Evolutionary conservation across 306 rosid genomes (phyloP), one percentile per base, ranked within the genome.

Genomic region (Quercus glauca): DNA sequence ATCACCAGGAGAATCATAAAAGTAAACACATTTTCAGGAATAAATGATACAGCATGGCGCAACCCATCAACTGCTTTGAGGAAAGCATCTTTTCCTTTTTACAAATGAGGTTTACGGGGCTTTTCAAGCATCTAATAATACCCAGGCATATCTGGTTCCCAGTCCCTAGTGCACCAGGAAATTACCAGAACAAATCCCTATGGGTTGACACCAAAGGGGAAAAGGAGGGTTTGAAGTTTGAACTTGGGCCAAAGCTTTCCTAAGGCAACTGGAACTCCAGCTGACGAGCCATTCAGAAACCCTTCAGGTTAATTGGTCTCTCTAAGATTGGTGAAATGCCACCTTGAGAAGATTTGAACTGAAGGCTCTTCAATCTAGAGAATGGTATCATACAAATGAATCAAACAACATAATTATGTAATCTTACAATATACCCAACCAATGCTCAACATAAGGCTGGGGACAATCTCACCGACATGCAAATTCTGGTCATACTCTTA

Each of bases 1-100:
- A 79, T 83, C 51, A 61, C 78, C 70, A 74, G 43, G 63, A 20
- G 5, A 59, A 49, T 59, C 61, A 55, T 45, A 45, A 23, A 64
- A 86, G 61, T 35, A 43, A 60, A 80, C 71, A 63, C 43, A 69
- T 76, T n/a, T 53, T 75, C 26, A 14, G 33, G 41, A 73, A 81
- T 83, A 81, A 45, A 70, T 31, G 52, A 29, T 57, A 74, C 14
- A 71, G 72, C 73, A 72, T 5, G 49, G 74, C 67, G 73, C 51
- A 58, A 63, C 65, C 31, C 28, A 79, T 70, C 41, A 75, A 26
- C 74, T 21, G 61, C 76, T 26, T 55, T n/a, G 73, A 69, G 55
- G 45, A 25, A 55, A 7, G 19, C 60, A 20, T 5, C 14, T 51
- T 45, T 33, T 51, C 6, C 20, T 23, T 49, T 71, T 71, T 71